Evolutionary conservation across 805 yeast species (phyloP).

Genomic region (Yarrowia osloensis): DNA sequence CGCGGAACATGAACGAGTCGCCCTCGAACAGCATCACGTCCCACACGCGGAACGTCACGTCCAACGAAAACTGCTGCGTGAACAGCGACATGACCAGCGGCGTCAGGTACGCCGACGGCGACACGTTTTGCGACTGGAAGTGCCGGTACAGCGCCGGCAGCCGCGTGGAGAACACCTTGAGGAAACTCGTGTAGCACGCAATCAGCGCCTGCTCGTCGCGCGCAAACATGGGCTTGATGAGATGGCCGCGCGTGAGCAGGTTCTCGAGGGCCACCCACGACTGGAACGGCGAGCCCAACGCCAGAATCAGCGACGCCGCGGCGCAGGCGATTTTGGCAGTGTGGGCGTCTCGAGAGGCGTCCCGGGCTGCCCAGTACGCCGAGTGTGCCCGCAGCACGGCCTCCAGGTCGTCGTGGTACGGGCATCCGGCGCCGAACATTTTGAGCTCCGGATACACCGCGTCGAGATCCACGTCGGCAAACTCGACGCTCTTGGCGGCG

Average conservation of each 20-base stretch:
- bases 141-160: slow-evolving; percentile 53
- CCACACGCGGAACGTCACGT: slow-evolving; percentile 52
- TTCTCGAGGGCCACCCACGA: slow-evolving; percentile 49
- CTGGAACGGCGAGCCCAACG: slow-evolving; percentile 43
- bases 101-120: slow-evolving; percentile 49
- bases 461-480: slow-evolving; percentile 45
- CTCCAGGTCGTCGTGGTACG: slow-evolving; percentile 43
- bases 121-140: slow-evolving; percentile 49
- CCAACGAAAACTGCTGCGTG: slow-evolving; percentile 50
- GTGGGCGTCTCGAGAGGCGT: slow-evolving; percentile 40
- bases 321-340: slow-evolving; percentile 46
- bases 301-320: slow-evolving; percentile 48
- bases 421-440: slow-evolving; percentile 43
- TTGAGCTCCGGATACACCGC: slow-evolving; percentile 47
- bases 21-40: slow-evolving; percentile 67
- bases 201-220: slow-evolving; percentile 42
- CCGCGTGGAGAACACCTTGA: slow-evolving; percentile 49
- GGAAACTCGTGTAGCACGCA: slow-evolving; percentile 51
- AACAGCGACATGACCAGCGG: slow-evolving; percentile 50
- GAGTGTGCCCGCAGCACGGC: slow-evolving; percentile 44
- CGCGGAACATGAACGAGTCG: slow-evolving; percentile 55
- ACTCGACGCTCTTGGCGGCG: slow-evolving; percentile 32
- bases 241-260: slow-evolving; percentile 42
- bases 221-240: slow-evolving; percentile 43
- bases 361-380: slow-evolving; percentile 34